Percentiles rank a stretch among this genome's conserved stretches.
Evolutionary conservation across 106 monocot genomes (phyloP).

Genomic region (Triglochin maritima): DNA sequence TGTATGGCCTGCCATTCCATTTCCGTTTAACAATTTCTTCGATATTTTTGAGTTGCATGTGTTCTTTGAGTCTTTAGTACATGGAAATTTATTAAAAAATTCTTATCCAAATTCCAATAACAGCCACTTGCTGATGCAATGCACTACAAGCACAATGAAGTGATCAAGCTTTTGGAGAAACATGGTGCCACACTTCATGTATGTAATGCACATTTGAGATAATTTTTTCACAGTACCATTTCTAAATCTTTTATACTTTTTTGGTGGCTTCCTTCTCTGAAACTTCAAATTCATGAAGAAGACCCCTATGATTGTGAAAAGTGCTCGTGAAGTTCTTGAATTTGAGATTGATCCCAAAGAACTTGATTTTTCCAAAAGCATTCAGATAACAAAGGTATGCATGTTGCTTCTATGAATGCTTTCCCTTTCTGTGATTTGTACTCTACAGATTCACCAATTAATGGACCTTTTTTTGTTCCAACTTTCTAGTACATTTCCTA

Average conservation of each 20-base stretch:
- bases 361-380: slow-evolving; percentile 75
- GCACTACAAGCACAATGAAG: slow-evolving; percentile 65
- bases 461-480: too few species aligned
- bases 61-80: neutral
- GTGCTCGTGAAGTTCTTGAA: slow-evolving; percentile 71
- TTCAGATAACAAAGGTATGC: slow-evolving; percentile 69
- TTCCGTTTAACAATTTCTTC: neutral
- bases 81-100: neutral
- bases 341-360: slow-evolving; percentile 85
- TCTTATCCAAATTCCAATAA: neutral
- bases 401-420: neutral
- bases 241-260: neutral
- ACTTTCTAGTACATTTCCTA: too few species aligned
- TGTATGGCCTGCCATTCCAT: neutral
- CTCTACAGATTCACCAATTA: too few species aligned
- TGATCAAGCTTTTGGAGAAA: slow-evolving; percentile 76
- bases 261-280: neutral
- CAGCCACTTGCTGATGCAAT: slow-evolving; percentile 97
- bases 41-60: neutral
- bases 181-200: slow-evolving; percentile 76
- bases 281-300: slow-evolving; percentile 23
- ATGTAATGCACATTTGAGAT: neutral
- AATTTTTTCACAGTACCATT: neutral
- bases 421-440: neutral
- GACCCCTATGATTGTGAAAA: slow-evolving; percentile 83